phyloP scores from a whole-genome alignment of 768 basidiomycete species.

The Ramaria rubella region DNA sequence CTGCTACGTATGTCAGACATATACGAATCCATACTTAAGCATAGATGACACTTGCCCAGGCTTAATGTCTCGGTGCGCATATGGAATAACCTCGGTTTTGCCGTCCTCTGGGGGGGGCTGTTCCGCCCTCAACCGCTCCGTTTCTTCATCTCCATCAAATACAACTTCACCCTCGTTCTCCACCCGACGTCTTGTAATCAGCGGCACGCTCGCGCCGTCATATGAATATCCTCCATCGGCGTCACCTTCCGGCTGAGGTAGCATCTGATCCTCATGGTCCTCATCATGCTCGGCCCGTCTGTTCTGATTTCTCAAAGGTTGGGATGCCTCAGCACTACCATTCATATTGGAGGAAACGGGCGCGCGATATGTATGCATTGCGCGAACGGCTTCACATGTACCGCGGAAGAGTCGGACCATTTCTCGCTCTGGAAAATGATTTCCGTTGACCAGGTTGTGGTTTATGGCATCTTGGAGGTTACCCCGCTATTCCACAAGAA shows the following conservation, averaged over 20 bases:
- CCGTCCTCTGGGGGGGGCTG: constrained; percentile 32
- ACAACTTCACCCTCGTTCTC: constrained; percentile 56
- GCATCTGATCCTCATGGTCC: constrained; percentile 58
- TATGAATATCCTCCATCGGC: constrained; percentile 72
- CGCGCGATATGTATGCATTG: constrained; percentile 86
- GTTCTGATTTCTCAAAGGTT: neutral
- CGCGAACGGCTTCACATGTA: constrained; percentile 87
- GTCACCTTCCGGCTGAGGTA: constrained; percentile 73
- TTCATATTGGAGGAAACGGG: constrained; percentile 24
- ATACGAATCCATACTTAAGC: neutral
- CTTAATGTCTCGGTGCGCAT: constrained; percentile 95
- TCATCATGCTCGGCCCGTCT: constrained; percentile 28
- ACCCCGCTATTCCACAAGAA: constrained; percentile 48
- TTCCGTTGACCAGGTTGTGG: constrained; percentile 71
- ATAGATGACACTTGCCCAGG: constrained; percentile 58
- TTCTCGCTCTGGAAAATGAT: constrained; percentile 80
- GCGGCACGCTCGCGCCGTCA: constrained; percentile 44
- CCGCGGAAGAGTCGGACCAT: constrained; percentile 90
- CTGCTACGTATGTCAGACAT: constrained; percentile 33
- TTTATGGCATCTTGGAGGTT: constrained; percentile 96
- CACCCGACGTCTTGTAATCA: constrained; percentile 47
- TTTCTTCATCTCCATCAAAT: constrained; percentile 78
- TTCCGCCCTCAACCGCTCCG: constrained; percentile 23
- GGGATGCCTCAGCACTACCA: neutral
- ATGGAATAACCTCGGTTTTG: constrained; percentile 63